phyloP scores from a whole-genome alignment of 2,329 filamentous ascomycete species.

The Trichoderma asperellum region DNA sequence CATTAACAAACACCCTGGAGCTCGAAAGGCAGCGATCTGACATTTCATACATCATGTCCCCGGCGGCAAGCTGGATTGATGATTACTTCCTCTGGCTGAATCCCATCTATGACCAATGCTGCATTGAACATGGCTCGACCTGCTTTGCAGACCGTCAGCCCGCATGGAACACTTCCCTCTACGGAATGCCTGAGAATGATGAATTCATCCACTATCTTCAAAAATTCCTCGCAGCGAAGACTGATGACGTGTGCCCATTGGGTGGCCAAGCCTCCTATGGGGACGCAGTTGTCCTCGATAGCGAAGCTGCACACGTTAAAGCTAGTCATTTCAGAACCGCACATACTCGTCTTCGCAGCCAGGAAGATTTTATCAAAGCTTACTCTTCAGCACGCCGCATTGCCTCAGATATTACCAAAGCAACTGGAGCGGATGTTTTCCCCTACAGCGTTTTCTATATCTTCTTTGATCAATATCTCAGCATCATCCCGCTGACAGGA shows the following conservation, averaged over 20 bases:
- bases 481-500: conserved; percentile 78
- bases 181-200: conserved; percentile 89
- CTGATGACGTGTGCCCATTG: conserved; percentile 81
- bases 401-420: conserved; percentile 70
- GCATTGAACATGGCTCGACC: conserved; percentile 68
- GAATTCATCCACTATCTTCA: conserved; percentile 87
- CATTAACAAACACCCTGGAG: conserved; percentile 87
- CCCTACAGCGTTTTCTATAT: conserved; percentile 98
- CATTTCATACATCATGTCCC: conserved; percentile 84
- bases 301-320: conserved; percentile 66
- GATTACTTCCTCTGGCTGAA: conserved; percentile 98
- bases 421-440: conserved; percentile 82
- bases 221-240: conserved; percentile 80
- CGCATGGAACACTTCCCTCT: conserved; percentile 85
- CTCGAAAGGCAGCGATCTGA: conserved; percentile 90
- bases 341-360: conserved; percentile 83
- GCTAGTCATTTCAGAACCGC: conserved; percentile 91
- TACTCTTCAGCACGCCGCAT: conserved; percentile 91
- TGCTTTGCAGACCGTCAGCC: conserved; percentile 82
- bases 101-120: conserved; percentile 72
- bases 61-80: conserved; percentile 93
- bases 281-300: conserved; percentile 78
- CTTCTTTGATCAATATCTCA: conserved; percentile 96
- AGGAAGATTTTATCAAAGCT: conserved; percentile 89
- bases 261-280: conserved; percentile 88